A percentile compares a stretch with the other conserved stretches of the same genome.
phyloP scores from a whole-genome alignment of 306 rosid species.

The Citrullus mucosospermus region DNA sequence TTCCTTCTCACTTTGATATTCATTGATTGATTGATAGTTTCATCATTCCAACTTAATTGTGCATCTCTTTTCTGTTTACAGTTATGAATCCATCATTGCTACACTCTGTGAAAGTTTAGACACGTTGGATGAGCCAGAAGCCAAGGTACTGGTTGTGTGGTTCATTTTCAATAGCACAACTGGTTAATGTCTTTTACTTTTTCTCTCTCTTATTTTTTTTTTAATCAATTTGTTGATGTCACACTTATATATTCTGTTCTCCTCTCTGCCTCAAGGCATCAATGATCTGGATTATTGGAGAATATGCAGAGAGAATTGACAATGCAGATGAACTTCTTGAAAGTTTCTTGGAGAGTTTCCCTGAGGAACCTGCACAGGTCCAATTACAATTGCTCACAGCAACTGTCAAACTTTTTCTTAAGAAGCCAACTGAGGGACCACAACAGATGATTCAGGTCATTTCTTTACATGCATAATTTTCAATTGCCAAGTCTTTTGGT shows the following conservation, averaged over 20 bases:
- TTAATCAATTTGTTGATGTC: background rate
- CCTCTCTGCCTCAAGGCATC: slow-evolving; percentile 47
- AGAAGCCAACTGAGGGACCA: slow-evolving; percentile 98
- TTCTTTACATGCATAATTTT: slow-evolving; percentile 1
- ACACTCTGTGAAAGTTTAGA: slow-evolving; percentile 96
- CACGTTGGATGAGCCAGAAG: slow-evolving; percentile 97
- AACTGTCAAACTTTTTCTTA: slow-evolving; percentile 95
- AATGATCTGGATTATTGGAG: slow-evolving; percentile 99
- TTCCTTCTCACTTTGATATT: background rate
- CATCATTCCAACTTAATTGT: slow-evolving; percentile 8
- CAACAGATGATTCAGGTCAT: slow-evolving; percentile 99
- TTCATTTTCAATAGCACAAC: background rate
- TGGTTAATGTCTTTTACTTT: background rate
- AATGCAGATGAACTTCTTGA: slow-evolving; percentile 99
- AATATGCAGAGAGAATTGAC: slow-evolving; percentile 98
- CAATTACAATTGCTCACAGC: slow-evolving; percentile 95
- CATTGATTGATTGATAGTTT: slow-evolving; percentile 2
- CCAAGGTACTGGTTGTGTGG: slow-evolving; percentile 53
- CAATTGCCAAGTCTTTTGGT: slow-evolving; percentile 11
- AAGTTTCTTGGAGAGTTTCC: slow-evolving; percentile 88
- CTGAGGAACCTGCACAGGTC: slow-evolving; percentile 98
- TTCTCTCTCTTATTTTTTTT: too few relatives aligned
- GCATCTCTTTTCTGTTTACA: slow-evolving; percentile 18
- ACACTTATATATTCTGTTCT: background rate
- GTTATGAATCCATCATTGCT: slow-evolving; percentile 98